Evolutionary conservation across 2,329 filamentous ascomycete genomes (phyloP), one percentile per base, ranked within the genome.

Genomic region (Aspergillus sp.): DNA sequence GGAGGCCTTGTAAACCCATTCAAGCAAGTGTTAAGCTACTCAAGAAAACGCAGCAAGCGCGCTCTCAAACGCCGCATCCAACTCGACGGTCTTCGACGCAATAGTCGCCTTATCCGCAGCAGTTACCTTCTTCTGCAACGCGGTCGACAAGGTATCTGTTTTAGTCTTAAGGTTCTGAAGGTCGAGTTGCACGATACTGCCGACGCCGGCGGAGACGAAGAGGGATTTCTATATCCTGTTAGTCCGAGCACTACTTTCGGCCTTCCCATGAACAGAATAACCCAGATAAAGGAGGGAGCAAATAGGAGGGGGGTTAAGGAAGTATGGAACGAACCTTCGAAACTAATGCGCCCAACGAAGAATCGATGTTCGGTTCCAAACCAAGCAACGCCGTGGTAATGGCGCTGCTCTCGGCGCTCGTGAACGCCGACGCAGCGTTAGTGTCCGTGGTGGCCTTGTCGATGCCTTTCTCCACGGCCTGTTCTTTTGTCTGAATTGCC

Each of bases 51-150:
- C 50, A 7, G 50, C 54, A 46, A 62, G 51, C 1, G 57, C 60
- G 36, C 52, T 60, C 9, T 32, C 29, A 50, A 59, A 62, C 12
- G 57, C 57, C 20, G 60, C 57, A 39, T 62, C 54, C 29, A 60
- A 22, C 1, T 56, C 50, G 4, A 12, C n/a, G 9, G 55, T 62
- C 10, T 36, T 47, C 45, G 54, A 54, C 2, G 36, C 26, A 18
- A 62, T 51, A 5, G 54, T 49, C n/a, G 10, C n/a, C 24, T 53
- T 47, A 29, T 62, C 57, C n/a, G 57, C 42, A 6, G 60, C 3
- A 16, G 60, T 60, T 2, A 52, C 54, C 39, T 57, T 62, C 2
- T 10, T 20, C 54, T 62, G 54, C 47, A 62, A 5, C 1, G 45
- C 54, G 11, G 26, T 26, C 2, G 60, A 56, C 1, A 62, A n/a